Percentiles rank a stretch among this genome's conserved stretches.
phyloP scores from a whole-genome alignment of 2,329 filamentous ascomycete species.

The Elsinoe batatas region DNA sequence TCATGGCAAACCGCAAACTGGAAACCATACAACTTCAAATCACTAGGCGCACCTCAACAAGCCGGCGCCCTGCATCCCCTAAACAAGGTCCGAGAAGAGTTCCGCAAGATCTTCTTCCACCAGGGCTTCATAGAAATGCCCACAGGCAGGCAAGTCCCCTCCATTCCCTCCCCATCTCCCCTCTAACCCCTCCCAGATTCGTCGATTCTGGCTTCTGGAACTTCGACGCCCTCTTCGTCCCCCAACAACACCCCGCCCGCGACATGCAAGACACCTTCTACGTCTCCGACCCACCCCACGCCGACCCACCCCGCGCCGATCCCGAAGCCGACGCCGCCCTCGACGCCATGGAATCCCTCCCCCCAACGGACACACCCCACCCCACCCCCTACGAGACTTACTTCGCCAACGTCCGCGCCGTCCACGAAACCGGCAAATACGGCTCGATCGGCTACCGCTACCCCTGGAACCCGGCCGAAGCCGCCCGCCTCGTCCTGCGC shows the following conservation, averaged over 20 bases:
- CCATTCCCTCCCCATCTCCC: background rate
- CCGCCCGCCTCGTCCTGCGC: constrained; percentile 75
- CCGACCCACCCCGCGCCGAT: constrained; percentile 56
- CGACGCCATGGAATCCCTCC: constrained; percentile 39
- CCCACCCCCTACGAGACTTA: constrained; percentile 58
- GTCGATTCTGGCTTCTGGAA: constrained; percentile 99
- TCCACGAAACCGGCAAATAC: constrained; percentile 85
- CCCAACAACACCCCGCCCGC: constrained; percentile 93
- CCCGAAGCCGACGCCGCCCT: constrained; percentile 38
- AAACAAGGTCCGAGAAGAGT: constrained; percentile 92
- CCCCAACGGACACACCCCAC: constrained; percentile 37
- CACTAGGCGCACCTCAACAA: constrained; percentile 53
- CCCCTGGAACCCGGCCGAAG: constrained; percentile 82
- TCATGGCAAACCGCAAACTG: constrained; percentile 88
- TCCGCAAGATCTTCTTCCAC: constrained; percentile 97
- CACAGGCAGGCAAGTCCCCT: constrained; percentile 54
- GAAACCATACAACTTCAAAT: constrained; percentile 75
- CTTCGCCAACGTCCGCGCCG: constrained; percentile 75
- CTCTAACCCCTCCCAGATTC: constrained; percentile 42
- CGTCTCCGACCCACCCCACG: constrained; percentile 75
- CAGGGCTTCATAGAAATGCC: constrained; percentile 99
- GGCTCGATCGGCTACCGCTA: constrained; percentile 96
- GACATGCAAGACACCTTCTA: constrained; percentile 99
- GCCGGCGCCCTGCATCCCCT: constrained; percentile 46
- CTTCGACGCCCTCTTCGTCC: constrained; percentile 92